Evolutionary conservation across 352 stramenopile genomes (phyloP), one percentile per base, ranked within the genome.

Genomic region (Globisporangium ultimum): DNA sequence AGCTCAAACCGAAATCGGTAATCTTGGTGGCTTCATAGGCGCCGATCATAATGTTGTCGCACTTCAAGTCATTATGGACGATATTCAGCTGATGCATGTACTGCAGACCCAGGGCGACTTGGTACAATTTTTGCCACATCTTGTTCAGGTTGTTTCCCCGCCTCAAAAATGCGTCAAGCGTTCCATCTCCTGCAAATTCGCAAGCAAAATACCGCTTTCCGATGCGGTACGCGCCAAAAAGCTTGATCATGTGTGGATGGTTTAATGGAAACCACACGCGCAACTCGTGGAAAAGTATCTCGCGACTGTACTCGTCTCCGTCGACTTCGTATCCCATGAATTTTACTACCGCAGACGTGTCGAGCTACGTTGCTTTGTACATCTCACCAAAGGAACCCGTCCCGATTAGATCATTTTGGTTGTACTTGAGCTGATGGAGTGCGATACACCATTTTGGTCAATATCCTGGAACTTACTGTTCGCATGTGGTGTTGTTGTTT

Each of bases 31-130:
- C 36, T 0, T 58, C 53, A 13, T 62, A 20, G 32, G 64, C 42
- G 13, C 76, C 78, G 1, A 94, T 50, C 7, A 95, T 34, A 34
- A 53, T 17, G 4, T 41, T 41, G 12, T 41, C 36, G 36, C 36
- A 41, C 36, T 41, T 41, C 36, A 41, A 12, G 36, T 41, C 36
- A 12, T 41, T 41, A 12, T 41, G 36, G 36, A 41, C 36, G 36
- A 41, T 24, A 22, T 53, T 41, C 13, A 8, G 22, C 22, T 53
- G 21, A 22, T 53, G 48, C 61, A 43, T 42, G 56, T 80, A 87
- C 40, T 53, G 32, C 12, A 93, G 61, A 0, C 72, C 83, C 9
- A 58, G 15, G 3, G 54, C 56, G 10, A 55, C 42, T 20, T 63
- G 12, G n/a, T 59, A 34, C 11, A 60, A 18, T 18, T 55, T 9